These are phyloP conservation scores for Limnanthes douglasii DNA, from an alignment of 345 rosid genomes.

Conservation along the genomic window DNA sequence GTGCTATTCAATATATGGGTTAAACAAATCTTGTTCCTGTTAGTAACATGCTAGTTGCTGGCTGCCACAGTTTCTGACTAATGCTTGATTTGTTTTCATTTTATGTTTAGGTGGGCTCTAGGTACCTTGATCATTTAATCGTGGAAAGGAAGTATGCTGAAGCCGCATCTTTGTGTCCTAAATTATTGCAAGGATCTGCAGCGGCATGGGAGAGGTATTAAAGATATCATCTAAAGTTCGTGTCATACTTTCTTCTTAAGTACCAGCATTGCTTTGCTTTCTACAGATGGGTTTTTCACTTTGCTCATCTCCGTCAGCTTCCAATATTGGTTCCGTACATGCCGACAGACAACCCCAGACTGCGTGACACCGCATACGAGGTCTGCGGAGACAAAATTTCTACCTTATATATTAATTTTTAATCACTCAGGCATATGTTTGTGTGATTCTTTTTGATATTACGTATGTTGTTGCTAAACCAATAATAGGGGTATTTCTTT, in stretches of 20 bases:
- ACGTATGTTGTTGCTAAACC: constrained; percentile 5
- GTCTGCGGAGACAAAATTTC: constrained; percentile 17
- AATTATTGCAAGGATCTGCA: constrained; percentile 83
- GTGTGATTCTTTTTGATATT: not conserved
- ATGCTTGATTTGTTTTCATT: constrained; percentile 10
- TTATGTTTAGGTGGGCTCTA: constrained; percentile 76
- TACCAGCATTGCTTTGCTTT: constrained; percentile 12
- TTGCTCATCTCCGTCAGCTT: constrained; percentile 97
- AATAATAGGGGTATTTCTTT: constrained; percentile 8
- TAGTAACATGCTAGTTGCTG: no score
- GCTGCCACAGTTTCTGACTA: no score
- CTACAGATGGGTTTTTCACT: constrained; percentile 96
- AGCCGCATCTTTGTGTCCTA: constrained; percentile 97
- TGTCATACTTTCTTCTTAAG: constrained; percentile 4
- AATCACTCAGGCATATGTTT: not conserved
- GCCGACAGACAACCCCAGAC: constrained; percentile 82
- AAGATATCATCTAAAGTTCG: constrained; percentile 5
- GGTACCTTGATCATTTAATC: constrained; percentile 96
- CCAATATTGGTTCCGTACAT: constrained; percentile 92
- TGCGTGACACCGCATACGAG: constrained; percentile 98
- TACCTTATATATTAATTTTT: not conserved
- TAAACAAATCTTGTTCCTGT: no score
- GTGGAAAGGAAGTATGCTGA: constrained; percentile 94
- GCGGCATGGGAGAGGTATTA: constrained; percentile 97
- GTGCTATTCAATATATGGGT: no score